Evolutionary conservation across 257 asterid genomes (phyloP).

Genomic region (Mitragyna speciosa): DNA sequence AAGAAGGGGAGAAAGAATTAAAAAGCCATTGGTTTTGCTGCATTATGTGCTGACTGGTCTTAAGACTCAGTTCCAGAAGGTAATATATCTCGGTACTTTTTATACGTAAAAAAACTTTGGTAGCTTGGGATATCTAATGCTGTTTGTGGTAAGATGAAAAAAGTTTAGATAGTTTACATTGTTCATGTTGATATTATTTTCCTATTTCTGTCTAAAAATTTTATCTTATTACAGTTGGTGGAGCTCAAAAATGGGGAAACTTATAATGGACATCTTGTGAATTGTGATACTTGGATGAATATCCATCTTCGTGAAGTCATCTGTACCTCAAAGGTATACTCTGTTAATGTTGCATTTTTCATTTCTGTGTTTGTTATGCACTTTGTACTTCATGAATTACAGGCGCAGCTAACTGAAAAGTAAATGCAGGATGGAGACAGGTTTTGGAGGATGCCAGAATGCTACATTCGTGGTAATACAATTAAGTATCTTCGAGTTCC

Average conservation of each 20-base stretch:
- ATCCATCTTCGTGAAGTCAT: slow-evolving; percentile 99
- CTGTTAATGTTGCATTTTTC: neutral
- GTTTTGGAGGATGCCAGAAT: slow-evolving; percentile 98
- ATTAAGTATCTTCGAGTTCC: slow-evolving; percentile 85
- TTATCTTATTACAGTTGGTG: slow-evolving; percentile 57
- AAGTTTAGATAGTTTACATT: neutral
- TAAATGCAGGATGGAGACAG: slow-evolving; percentile 87
- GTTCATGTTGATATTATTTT: neutral
- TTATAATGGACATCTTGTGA: slow-evolving; percentile 91
- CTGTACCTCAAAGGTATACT: slow-evolving; percentile 84
- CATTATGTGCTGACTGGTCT: no score
- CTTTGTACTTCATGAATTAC: slow-evolving; percentile 12
- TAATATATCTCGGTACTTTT: neutral
- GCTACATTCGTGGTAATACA: slow-evolving; percentile 66
- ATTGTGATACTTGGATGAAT: slow-evolving; percentile 99
- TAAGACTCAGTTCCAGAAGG: neutral
- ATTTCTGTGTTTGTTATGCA: neutral
- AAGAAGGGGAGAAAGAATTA: neutral
- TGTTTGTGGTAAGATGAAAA: neutral
- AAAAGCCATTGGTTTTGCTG: neutral
- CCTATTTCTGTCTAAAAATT: neutral
- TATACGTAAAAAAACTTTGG: neutral
- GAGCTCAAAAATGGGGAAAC: slow-evolving; percentile 98
- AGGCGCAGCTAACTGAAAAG: slow-evolving; percentile 4
- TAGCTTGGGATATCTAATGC: neutral